Percentiles rank a stretch among this genome's conserved stretches.
phyloP scores from a whole-genome alignment of 495 filamentous ascomycete genomes.

The Cercophora samala region DNA sequence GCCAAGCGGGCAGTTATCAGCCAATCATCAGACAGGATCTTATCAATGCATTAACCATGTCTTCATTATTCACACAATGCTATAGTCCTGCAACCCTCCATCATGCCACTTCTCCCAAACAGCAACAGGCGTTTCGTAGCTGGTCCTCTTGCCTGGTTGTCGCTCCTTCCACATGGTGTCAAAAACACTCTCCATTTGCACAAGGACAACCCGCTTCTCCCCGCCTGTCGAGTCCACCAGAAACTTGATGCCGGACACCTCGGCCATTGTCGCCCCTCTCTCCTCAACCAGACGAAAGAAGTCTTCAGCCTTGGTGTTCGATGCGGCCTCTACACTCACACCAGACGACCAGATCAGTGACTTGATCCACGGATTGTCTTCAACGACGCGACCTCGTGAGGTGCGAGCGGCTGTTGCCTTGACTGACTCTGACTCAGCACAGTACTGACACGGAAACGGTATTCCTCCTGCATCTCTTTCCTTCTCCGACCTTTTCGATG shows the following conservation, averaged over 20 bases:
- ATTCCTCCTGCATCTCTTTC: neutral
- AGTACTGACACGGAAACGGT: slow-evolving; percentile 10
- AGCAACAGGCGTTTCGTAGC: neutral
- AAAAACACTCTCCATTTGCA: slow-evolving; percentile 8
- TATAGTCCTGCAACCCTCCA: neutral
- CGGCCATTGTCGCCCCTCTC: neutral
- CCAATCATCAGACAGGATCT: too few relatives aligned
- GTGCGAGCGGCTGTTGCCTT: neutral
- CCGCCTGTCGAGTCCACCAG: slow-evolving; percentile 3
- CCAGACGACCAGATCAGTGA: slow-evolving; percentile 6
- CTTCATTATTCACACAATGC: neutral
- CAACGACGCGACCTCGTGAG: neutral
- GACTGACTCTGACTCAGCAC: slow-evolving; percentile 10
- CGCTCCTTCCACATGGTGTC: slow-evolving; percentile 2
- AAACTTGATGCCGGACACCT: neutral
- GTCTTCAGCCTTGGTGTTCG: neutral
- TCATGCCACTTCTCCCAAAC: neutral
- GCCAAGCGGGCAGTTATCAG: too few relatives aligned
- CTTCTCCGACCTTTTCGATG: neutral
- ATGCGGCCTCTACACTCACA: neutral
- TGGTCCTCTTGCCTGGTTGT: neutral
- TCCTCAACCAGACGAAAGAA: neutral
- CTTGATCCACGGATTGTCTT: slow-evolving; percentile 8
- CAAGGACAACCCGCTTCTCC: slow-evolving; percentile 6
- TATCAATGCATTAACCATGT: too few relatives aligned